Percentiles rank a stretch among this genome's conserved stretches.
These are phyloP conservation scores for Casuarina glauca DNA, from an alignment of 306 rosid species.

Conservation along the genomic window DNA sequence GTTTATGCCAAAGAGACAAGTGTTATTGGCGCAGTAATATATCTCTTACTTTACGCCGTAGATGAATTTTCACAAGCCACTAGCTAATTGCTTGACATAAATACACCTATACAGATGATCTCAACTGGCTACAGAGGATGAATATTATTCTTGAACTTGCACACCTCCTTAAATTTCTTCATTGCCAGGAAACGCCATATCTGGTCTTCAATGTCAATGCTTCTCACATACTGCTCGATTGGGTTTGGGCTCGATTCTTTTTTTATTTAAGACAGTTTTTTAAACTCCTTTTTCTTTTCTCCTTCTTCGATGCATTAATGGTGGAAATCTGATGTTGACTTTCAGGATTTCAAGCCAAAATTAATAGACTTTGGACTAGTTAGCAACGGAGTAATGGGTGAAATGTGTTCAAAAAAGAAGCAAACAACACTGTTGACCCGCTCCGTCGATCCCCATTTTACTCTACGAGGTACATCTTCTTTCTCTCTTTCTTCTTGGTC, in stretches of 20 bases:
- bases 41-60: background rate
- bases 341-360: constrained; percentile 58
- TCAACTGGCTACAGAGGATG: constrained; percentile 54
- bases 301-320: background rate
- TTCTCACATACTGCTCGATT: constrained; percentile 56
- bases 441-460: constrained; percentile 47
- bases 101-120: constrained; percentile 24
- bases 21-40: background rate
- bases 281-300: background rate
- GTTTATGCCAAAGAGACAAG: no score
- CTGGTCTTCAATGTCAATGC: constrained; percentile 41
- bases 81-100: background rate
- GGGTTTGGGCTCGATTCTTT: constrained; percentile 39
- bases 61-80: background rate
- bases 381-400: constrained; percentile 19
- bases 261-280: background rate
- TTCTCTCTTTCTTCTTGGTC: background rate
- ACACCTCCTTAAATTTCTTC: constrained; percentile 49
- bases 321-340: background rate
- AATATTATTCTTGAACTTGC: constrained; percentile 54
- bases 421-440: constrained; percentile 30
- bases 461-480: constrained; percentile 36
- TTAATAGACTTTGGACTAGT: constrained; percentile 37
- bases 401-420: constrained; percentile 33
- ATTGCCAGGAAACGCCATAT: constrained; percentile 47